Evolutionary conservation across 1,284 basidiomycete species (phyloP).

Genomic region (Melampsora americana): DNA sequence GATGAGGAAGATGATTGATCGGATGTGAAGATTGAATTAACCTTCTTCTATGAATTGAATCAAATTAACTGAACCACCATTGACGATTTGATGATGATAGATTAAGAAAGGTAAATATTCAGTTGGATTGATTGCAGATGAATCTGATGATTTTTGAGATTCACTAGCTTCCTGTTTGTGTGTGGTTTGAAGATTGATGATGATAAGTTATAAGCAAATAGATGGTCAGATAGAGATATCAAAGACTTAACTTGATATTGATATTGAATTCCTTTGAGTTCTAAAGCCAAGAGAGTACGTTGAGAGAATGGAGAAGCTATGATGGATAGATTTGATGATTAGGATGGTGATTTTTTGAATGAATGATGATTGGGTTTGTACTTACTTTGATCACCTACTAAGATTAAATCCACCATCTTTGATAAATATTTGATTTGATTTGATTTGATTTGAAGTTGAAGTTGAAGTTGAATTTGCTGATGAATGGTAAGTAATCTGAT

Average conservation of each 20-base stretch:
- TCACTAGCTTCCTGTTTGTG: constrained; percentile 23
- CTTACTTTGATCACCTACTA: no score
- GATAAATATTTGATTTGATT: no score
- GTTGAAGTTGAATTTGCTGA: no score
- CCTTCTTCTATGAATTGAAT: constrained; percentile 44
- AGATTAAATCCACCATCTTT: no score
- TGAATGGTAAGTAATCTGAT: no score
- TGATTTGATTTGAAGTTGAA: no score
- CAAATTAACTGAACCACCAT: constrained; percentile 29
- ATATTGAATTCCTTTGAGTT: constrained; percentile 63
- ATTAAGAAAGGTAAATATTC: constrained; percentile 42
- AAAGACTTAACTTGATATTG: constrained; percentile 50
- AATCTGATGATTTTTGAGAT: constrained; percentile 36
- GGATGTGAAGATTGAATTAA: neutral
- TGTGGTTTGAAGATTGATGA: neutral
- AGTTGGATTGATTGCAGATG: constrained; percentile 33
- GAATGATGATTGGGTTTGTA: no score
- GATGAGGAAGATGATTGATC: neutral
- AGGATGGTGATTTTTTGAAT: no score
- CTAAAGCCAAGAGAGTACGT: constrained; percentile 48
- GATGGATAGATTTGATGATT: neutral
- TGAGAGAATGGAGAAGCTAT: constrained; percentile 46
- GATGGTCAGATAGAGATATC: no score
- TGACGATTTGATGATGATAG: constrained; percentile 18
- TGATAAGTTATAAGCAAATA: constrained; percentile 1